Base-by-base conservation (phyloP, 208 protist genomes). In the Sergeia podlipaevii region DNA sequence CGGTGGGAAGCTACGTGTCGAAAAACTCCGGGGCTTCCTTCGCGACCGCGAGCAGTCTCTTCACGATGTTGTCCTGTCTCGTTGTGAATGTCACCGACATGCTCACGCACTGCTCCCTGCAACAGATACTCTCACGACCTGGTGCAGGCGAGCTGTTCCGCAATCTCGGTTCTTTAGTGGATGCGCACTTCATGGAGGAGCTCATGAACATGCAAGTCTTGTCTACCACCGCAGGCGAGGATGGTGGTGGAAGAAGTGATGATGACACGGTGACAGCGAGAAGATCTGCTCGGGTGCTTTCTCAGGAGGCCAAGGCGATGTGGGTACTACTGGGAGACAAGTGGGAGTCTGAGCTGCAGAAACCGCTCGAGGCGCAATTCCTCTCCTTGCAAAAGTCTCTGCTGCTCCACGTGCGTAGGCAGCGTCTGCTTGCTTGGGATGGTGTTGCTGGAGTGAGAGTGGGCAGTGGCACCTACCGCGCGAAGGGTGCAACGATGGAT, bases 271-370 rank as follows among this genome's bases (percentile, higher is more conserved):
- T 45, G 10, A 57, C 62, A 46, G 28, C 64, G 26, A 44, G 3
- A n/a, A n/a, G n/a, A n/a, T n/a, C n/a, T n/a, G n/a, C n/a, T n/a
- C n/a, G n/a, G n/a, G n/a, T n/a, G n/a, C n/a, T n/a, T n/a, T n/a
- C n/a, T n/a, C n/a, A n/a, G n/a, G n/a, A n/a, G n/a, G n/a, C n/a
- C n/a, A n/a, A n/a, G n/a, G n/a, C n/a, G 34, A 47, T 91, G 33
- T 91, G 77, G 74, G 20, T n/a, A 24, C 53, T 74, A 24, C 45
- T 91, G 24, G 46, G 51, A 1, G n/a, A 23, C 18, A 73, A 70
- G 57, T 83, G 73, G 70, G 43, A n/a, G 28, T 37, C 17, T 13
- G 83, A 91, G 55, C 58, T 80, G 10, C n/a, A 87, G 5, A 33
- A 49, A 4, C 70, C 78, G 4, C 15, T 55, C 21, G 55, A 72